Evolutionary conservation across 768 basidiomycete species (phyloP).

Genomic region (Fomitopsis pulvina): DNA sequence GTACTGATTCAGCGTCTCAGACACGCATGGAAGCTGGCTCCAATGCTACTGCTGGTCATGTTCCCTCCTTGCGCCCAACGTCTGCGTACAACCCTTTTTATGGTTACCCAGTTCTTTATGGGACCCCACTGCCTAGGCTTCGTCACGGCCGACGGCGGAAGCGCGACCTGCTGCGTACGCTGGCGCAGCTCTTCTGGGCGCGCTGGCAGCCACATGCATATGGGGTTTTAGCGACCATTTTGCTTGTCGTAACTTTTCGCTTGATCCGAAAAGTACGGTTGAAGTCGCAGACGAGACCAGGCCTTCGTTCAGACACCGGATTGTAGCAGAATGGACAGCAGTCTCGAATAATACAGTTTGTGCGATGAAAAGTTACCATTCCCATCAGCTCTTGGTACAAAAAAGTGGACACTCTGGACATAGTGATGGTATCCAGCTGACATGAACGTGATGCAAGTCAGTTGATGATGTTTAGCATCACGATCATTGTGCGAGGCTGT

Average conservation of each 20-base stretch:
- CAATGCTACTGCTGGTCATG: not conserved
- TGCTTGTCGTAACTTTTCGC: not conserved
- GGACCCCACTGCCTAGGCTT: slow-evolving; percentile 35
- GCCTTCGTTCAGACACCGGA: too few species aligned
- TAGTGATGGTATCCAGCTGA: too few species aligned
- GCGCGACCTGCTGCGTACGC: slow-evolving; percentile 58
- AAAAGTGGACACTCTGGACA: too few species aligned
- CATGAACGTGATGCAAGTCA: too few species aligned
- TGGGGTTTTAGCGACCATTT: not conserved
- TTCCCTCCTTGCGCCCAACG: slow-evolving; percentile 32
- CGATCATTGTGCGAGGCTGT: too few species aligned
- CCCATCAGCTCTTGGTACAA: too few species aligned
- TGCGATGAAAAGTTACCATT: too few species aligned
- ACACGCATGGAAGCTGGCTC: not conserved
- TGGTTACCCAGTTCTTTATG: slow-evolving; percentile 51
- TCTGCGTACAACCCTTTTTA: slow-evolving; percentile 69
- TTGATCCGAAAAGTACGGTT: not conserved
- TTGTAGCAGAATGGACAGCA: too few species aligned
- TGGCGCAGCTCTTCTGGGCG: slow-evolving; percentile 58
- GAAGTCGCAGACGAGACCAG: too few species aligned
- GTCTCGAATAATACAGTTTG: too few species aligned
- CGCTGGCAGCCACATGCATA: slow-evolving; percentile 41
- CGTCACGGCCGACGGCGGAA: slow-evolving; percentile 61
- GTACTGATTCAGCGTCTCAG: not conserved
- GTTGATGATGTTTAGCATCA: too few species aligned